Conservation (phyloP, 1,284 basidiomycete genomes). For the Fomitopsis betulina region DNA sequence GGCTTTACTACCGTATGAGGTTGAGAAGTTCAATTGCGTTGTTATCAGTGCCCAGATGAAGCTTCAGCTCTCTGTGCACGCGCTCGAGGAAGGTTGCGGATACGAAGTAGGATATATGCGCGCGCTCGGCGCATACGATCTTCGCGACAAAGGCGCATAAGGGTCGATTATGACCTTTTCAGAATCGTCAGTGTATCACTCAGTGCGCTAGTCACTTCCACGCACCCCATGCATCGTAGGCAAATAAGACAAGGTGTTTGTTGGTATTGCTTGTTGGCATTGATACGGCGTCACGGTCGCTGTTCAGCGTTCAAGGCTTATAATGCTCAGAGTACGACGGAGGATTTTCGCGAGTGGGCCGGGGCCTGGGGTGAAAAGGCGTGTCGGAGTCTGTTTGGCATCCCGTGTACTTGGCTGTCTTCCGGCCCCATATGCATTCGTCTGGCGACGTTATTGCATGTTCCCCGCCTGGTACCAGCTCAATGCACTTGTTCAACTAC, state of each 20-base stretch:
- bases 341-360: too few relatives aligned
- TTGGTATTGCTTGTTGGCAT: neutral
- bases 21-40: neutral
- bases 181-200: neutral
- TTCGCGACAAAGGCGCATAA: neutral
- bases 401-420: too few relatives aligned
- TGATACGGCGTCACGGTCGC: too few relatives aligned
- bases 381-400: too few relatives aligned
- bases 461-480: too few relatives aligned
- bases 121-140: neutral
- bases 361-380: too few relatives aligned
- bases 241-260: neutral
- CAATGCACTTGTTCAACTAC: too few relatives aligned
- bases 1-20: neutral
- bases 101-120: neutral
- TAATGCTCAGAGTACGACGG: too few relatives aligned
- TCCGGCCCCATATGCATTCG: too few relatives aligned
- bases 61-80: neutral
- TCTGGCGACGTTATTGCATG: too few relatives aligned
- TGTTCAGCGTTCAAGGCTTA: too few relatives aligned
- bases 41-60: neutral
- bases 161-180: neutral
- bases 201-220: neutral
- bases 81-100: neutral
- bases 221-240: neutral